These are phyloP conservation scores for Solanum hybrid DNA, from an alignment of 305 asterid genomes.

Conservation along the genomic window DNA sequence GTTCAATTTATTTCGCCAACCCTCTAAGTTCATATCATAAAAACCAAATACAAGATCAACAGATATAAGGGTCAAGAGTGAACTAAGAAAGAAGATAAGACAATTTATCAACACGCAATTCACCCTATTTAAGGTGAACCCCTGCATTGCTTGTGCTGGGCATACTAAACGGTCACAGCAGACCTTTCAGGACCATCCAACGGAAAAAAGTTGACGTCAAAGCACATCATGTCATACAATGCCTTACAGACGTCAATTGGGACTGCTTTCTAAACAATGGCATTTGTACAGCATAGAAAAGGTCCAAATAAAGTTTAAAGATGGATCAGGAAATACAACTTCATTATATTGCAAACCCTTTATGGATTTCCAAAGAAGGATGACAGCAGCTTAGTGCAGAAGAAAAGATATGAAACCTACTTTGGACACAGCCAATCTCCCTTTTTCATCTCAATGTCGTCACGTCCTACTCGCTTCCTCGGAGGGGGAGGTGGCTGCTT, in stretches of 20 bases:
- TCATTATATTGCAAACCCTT: not conserved
- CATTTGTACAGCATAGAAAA: not conserved
- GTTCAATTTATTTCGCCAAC: not conserved
- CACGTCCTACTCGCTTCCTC: constrained; percentile 72
- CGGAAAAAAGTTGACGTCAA: not conserved
- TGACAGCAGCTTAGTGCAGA: not conserved
- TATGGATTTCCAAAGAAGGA: not conserved
- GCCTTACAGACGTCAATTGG: not conserved
- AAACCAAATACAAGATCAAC: not conserved
- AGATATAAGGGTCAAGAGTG: not conserved
- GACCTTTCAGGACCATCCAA: not conserved
- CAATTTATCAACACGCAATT: not conserved
- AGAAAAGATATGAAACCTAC: constrained; percentile 36
- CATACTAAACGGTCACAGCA: not conserved
- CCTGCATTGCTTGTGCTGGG: not conserved
- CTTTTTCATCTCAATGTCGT: constrained; percentile 88
- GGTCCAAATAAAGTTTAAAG: not conserved
- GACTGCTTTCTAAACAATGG: not conserved
- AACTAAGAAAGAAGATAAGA: not conserved
- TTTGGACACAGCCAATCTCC: constrained; percentile 96
- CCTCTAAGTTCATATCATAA: not conserved
- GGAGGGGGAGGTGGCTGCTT: constrained; percentile 93
- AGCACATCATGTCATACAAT: not conserved
- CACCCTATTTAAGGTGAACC: not conserved
- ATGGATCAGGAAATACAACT: not conserved